Percentiles rank a stretch among this genome's conserved stretches.
phyloP scores from a whole-genome alignment of 768 basidiomycete species.

The Russula olivacea region DNA sequence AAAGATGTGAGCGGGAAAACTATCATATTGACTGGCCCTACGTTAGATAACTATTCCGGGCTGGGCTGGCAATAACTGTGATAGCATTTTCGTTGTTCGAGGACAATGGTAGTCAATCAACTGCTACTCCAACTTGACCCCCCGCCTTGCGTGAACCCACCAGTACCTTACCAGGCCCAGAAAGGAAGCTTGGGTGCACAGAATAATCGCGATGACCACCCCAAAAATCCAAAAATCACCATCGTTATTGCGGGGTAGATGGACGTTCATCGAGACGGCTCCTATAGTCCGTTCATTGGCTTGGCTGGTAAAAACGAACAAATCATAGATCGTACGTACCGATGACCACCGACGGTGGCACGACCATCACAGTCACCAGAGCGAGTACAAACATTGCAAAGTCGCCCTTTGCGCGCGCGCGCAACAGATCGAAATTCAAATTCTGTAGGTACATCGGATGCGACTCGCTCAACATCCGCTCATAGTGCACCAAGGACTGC shows the following conservation, averaged over 20 bases:
- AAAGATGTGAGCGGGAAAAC: not conserved
- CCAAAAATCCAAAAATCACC: slow-evolving; percentile 50
- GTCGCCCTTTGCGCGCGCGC: slow-evolving; percentile 57
- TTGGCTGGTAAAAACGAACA: not conserved
- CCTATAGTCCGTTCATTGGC: slow-evolving; percentile 38
- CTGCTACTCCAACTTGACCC: not conserved
- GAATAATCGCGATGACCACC: slow-evolving; percentile 43
- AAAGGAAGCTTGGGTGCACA: slow-evolving; percentile 43
- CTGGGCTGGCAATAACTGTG: not conserved
- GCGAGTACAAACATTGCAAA: slow-evolving; percentile 62
- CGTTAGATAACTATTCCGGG: not conserved
- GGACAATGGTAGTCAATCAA: too few species aligned
- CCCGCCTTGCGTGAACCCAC: slow-evolving; percentile 50
- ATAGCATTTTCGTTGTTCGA: not conserved
- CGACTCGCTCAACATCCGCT: slow-evolving; percentile 81
- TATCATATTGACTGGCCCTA: not conserved
- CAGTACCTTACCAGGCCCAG: slow-evolving; percentile 50
- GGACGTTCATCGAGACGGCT: slow-evolving; percentile 60
- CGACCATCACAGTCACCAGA: slow-evolving; percentile 56
- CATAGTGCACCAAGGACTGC: slow-evolving; percentile 77
- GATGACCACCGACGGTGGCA: slow-evolving; percentile 56
- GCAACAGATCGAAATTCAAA: slow-evolving; percentile 55
- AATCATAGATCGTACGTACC: slow-evolving; percentile 37
- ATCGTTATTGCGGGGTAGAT: slow-evolving; percentile 49
- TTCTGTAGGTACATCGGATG: slow-evolving; percentile 83